Conservation (phyloP, 331 rosid genomes). For the Phaseolus coccineus region DNA sequence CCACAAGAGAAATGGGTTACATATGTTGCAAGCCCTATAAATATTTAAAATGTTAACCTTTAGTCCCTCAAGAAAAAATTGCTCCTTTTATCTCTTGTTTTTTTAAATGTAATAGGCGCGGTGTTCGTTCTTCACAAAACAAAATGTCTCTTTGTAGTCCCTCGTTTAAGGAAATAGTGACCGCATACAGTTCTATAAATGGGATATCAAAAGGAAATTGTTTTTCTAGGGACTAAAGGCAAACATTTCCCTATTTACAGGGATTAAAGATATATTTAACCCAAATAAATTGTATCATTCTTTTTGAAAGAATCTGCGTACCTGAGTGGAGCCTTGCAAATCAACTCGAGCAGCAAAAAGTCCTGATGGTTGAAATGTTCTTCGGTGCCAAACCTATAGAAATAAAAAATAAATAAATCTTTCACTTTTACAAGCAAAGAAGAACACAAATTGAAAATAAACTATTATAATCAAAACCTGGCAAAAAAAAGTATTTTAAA, state of each 20-base stretch:
- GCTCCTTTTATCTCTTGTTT: neutral
- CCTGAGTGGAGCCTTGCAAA: constrained; percentile 87
- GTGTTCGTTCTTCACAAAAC: neutral
- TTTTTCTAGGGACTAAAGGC: neutral
- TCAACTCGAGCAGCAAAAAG: constrained; percentile 98
- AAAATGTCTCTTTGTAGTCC: neutral
- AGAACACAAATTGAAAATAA: neutral
- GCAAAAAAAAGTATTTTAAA: neutral
- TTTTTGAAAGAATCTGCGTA: constrained; percentile 55
- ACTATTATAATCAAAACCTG: neutral
- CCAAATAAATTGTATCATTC: constrained; percentile 2
- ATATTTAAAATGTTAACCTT: neutral
- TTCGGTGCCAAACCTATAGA: constrained; percentile 90
- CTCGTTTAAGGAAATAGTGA: neutral
- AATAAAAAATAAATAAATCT: constrained; percentile 18
- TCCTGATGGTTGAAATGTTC: constrained; percentile 96
- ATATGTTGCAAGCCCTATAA: neutral
- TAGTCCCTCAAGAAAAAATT: neutral
- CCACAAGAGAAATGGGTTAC: constrained; percentile 17
- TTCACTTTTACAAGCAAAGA: constrained; percentile 13
- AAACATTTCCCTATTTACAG: neutral
- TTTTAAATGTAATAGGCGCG: no score
- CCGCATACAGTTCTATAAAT: neutral
- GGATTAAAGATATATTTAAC: neutral
- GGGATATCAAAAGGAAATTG: neutral